These are phyloP conservation scores for Dorcoceras hygrometricum DNA, from an alignment of 257 asterid species.

Conservation along the genomic window DNA sequence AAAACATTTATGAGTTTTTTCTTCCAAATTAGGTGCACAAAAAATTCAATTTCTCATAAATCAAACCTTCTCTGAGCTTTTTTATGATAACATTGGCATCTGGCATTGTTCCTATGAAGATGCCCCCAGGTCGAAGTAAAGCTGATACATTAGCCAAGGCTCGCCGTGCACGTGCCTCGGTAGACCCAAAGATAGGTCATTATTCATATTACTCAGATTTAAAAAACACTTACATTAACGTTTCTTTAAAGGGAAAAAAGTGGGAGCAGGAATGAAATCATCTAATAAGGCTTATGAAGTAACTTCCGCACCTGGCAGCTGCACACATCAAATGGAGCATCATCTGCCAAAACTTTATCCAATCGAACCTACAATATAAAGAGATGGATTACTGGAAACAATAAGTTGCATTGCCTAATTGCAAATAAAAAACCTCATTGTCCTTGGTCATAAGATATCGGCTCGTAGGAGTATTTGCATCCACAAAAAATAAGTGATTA, in stretches of 20 bases:
- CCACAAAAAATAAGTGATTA: too few relatives aligned
- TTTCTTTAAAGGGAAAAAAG: neutral
- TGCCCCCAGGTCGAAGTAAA: conserved; percentile 96
- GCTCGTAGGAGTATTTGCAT: too few relatives aligned
- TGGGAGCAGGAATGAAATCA: conserved; percentile 12
- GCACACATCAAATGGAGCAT: conserved; percentile 92
- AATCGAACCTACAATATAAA: conserved; percentile 57
- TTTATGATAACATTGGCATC: conserved; percentile 90
- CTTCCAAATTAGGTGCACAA: conserved; percentile 5
- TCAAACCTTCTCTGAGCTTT: conserved; percentile 87
- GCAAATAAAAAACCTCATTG: conserved; percentile 15
- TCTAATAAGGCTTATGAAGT: neutral
- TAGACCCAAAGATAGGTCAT: too few relatives aligned
- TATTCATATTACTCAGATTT: neutral
- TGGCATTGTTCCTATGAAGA: conserved; percentile 97
- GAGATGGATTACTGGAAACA: conserved; percentile 14
- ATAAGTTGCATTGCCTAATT: conserved; percentile 3
- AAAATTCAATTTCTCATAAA: conserved; percentile 10
- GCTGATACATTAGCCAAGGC: conserved; percentile 94
- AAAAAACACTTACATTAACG: too few relatives aligned
- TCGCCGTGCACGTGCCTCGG: conserved; percentile 94
- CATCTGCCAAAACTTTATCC: conserved; percentile 80
- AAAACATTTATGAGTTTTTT: neutral
- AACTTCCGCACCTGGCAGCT: conserved; percentile 78
- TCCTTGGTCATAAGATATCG: neutral